Conservation (phyloP, 2,329 filamentous ascomycete genomes). For the Colletotrichum cereale region DNA sequence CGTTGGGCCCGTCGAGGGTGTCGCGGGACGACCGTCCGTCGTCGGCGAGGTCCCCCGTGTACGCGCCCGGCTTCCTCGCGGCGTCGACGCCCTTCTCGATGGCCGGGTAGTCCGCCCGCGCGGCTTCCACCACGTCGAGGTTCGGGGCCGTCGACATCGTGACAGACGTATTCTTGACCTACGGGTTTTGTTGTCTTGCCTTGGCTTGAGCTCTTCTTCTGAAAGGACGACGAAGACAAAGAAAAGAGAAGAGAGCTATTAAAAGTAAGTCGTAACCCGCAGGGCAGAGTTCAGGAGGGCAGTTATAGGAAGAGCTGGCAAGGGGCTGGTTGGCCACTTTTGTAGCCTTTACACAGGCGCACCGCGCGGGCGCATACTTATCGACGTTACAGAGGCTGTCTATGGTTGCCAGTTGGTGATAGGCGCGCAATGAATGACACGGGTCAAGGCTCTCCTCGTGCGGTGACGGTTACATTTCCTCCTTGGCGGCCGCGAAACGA, state of each 20-base stretch:
- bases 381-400: not conserved
- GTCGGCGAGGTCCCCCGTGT: slow-evolving; percentile 13
- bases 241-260: not conserved
- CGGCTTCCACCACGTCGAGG: slow-evolving; percentile 34
- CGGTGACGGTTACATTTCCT: not conserved
- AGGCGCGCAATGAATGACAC: not conserved
- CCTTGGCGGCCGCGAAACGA: slow-evolving; percentile 20
- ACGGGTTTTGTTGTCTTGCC: not conserved
- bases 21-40: not conserved
- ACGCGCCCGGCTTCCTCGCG: slow-evolving; percentile 4
- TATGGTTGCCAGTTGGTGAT: not conserved
- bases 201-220: not conserved
- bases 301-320: not conserved
- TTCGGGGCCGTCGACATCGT: slow-evolving; percentile 35
- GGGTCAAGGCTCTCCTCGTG: not conserved
- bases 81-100: slow-evolving; percentile 33
- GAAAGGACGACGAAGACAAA: too few species aligned
- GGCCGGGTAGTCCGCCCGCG: slow-evolving; percentile 25
- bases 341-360: slow-evolving; percentile 4
- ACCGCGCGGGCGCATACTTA: not conserved
- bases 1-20: slow-evolving; percentile 19
- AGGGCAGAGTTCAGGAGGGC: not conserved
- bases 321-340: not conserved
- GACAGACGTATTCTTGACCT: not conserved
- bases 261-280: not conserved